phyloP scores from a whole-genome alignment of 2,329 filamentous ascomycete genomes.

The Pseudohalonectria lignicola region DNA sequence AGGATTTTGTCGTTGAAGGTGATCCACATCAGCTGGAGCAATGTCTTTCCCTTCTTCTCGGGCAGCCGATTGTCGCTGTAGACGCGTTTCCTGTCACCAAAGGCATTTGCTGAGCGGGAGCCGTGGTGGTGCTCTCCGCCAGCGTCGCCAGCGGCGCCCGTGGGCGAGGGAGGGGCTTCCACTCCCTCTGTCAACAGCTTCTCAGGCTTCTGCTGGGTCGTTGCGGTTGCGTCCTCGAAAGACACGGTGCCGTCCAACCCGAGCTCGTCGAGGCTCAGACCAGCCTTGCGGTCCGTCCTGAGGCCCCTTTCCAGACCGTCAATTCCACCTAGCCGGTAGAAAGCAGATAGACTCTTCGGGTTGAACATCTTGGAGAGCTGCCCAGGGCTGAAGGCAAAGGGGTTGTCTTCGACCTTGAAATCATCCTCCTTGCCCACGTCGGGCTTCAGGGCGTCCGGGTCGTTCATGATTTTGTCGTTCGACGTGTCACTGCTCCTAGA shows the following conservation, averaged over 20 bases:
- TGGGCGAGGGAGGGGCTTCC: constrained; percentile 6
- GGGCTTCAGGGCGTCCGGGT: constrained; percentile 59
- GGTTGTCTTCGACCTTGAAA: constrained; percentile 67
- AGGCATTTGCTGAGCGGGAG: constrained; percentile 20
- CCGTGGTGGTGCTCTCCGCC: constrained; percentile 6
- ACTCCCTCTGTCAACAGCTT: constrained; percentile 18
- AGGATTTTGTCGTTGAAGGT: constrained; percentile 78
- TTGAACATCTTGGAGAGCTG: constrained; percentile 82
- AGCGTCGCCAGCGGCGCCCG: background rate
- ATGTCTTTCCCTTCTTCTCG: constrained; percentile 62
- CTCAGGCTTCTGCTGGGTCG: constrained; percentile 17
- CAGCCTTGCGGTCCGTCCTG: constrained; percentile 58
- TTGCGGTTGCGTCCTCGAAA: constrained; percentile 57
- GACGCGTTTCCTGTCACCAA: constrained; percentile 56
- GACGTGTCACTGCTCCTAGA: constrained; percentile 19
- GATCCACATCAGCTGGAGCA: constrained; percentile 68
- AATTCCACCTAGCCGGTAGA: constrained; percentile 69
- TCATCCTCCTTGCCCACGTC: constrained; percentile 67
- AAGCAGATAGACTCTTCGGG: constrained; percentile 76
- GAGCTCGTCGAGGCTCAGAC: constrained; percentile 68
- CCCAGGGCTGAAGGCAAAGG: constrained; percentile 76
- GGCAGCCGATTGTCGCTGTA: constrained; percentile 64
- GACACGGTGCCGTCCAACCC: constrained; percentile 52
- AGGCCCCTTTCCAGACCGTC: constrained; percentile 70
- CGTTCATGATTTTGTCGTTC: constrained; percentile 48